phyloP scores from a whole-genome alignment of 441 rosid genomes.

The Pelargonium citronellum region DNA sequence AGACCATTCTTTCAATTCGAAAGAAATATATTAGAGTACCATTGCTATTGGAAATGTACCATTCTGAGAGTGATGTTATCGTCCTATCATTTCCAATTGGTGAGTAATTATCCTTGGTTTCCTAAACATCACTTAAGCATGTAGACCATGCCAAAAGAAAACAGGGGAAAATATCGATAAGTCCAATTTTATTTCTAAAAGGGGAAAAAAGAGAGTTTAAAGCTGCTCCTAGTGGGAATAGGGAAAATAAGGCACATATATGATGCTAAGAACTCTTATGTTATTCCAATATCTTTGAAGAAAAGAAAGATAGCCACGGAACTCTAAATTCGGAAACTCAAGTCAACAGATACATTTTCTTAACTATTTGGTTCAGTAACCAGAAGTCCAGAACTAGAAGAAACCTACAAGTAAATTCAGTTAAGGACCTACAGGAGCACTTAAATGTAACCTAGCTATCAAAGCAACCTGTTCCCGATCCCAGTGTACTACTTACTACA shows the following conservation, averaged over 20 bases:
- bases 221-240: background rate
- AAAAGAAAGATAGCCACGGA: background rate
- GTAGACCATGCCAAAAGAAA: background rate
- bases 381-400: background rate
- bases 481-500: background rate
- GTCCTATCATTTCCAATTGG: too few species aligned
- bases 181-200: background rate
- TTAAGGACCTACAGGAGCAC: too few species aligned
- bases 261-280: background rate
- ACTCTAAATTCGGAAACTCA: background rate
- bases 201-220: background rate
- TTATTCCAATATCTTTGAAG: background rate
- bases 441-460: background rate
- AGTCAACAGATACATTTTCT: background rate
- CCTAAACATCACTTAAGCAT: conserved; percentile 3
- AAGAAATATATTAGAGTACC: too few species aligned
- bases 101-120: background rate
- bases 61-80: too few species aligned
- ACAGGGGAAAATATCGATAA: background rate
- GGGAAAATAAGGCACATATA: background rate
- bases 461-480: background rate
- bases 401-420: background rate
- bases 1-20: too few species aligned
- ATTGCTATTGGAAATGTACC: too few species aligned
- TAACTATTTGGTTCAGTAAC: conserved; percentile 7